Base-by-base conservation (phyloP, 1,284 basidiomycete species). In the Pseudozyma sp. region DNA sequence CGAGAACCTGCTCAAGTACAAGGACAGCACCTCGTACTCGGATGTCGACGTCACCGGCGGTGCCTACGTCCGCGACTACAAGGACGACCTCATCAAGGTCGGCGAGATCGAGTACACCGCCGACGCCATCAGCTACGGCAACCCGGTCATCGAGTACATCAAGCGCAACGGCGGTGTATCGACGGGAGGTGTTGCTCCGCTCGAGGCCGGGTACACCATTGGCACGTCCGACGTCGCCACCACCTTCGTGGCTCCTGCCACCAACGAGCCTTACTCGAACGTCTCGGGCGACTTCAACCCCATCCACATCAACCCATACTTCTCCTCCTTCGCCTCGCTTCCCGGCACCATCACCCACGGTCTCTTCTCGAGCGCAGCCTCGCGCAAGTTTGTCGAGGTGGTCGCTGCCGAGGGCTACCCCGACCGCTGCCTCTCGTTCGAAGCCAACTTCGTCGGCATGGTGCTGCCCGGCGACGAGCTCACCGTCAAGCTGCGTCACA, bases 271-370 rank as follows among this genome's bases (percentile, higher is more conserved):
- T 5, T 98, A 98, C 87, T 97, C 94, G 6, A 91, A 92, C 85
- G 90, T 95, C 64, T 98, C 96, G 3, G 95, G 96, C 50, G 97
- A 99, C 86, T 98, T 94, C 88, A 98, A 89, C 85, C 92, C 93
- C n/a, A 97, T 99, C 78, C 97, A 99, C 86, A 88, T 97, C 86
- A 98, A 99, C 86, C 97, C 96, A 0, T 98, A 98, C 88, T 98
- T 99, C 87, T 90, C 96, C 31, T 92, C 94, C 84, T 94, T 93
- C 79, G 95, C 96, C 14, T 90, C 91, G 19, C 90, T 99, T 24
- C 96, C 95, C 33, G 92, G 93, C 14, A 98, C 97, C 17, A 99
- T 99, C 84, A 97, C 96, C 7, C 96, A 99, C 83, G 96, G 96
- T 58, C 90, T 99, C 87, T 97, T 94, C 92, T 92, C 94, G 16